phyloP scores from a whole-genome alignment of 1,284 basidiomycete genomes.

The Apiotrichum akiyoshidainum region DNA sequence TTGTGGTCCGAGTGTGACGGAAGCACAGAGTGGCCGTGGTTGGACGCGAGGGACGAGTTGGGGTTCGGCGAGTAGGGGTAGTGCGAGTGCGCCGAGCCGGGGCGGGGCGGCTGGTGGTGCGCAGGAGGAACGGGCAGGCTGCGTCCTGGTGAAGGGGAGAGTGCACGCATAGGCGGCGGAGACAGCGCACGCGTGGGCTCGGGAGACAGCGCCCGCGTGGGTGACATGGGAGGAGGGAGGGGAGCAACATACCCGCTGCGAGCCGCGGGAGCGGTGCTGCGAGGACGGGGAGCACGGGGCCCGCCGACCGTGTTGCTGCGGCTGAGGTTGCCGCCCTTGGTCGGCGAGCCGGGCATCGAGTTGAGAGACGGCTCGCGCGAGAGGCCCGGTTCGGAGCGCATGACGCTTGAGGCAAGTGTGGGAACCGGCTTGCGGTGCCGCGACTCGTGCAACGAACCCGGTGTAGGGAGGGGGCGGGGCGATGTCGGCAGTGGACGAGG shows the following conservation, averaged over 20 bases:
- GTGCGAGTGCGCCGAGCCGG: background rate
- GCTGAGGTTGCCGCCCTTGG: background rate
- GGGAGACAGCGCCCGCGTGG: too few relatives aligned
- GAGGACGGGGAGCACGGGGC: slow-evolving; percentile 13
- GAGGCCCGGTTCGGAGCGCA: background rate
- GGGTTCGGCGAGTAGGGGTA: background rate
- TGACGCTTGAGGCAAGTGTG: slow-evolving; percentile 7
- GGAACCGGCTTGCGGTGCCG: slow-evolving; percentile 4
- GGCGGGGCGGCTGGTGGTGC: background rate
- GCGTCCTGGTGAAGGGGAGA: too few relatives aligned
- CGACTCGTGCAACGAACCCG: background rate
- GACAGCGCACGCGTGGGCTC: too few relatives aligned
- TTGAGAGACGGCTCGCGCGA: slow-evolving; percentile 13
- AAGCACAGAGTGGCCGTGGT: background rate
- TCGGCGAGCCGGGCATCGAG: slow-evolving; percentile 11
- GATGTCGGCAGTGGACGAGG: background rate
- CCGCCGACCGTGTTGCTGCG: slow-evolving; percentile 13
- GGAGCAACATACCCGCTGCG: slow-evolving; percentile 14
- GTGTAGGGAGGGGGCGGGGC: background rate
- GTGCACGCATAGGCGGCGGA: too few relatives aligned
- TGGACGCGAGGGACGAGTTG: background rate
- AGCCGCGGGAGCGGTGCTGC: background rate
- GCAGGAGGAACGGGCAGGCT: too few relatives aligned
- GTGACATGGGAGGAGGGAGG: slow-evolving; percentile 9
- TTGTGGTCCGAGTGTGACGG: background rate